phyloP scores from a whole-genome alignment of 306 rosid species.

The Cucumis melo region DNA sequence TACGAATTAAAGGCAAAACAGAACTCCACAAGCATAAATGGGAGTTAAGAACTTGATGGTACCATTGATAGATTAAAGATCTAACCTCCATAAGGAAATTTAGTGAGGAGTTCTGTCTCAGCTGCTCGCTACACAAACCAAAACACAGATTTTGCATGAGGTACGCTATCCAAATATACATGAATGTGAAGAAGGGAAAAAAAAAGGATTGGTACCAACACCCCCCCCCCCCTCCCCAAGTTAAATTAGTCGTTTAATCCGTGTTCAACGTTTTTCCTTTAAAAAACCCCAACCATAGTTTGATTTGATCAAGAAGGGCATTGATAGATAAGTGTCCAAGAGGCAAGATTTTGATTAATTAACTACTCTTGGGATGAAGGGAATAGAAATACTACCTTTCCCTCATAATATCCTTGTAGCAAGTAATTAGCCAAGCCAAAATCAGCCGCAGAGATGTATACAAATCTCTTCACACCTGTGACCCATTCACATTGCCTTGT shows the following conservation, averaged over 20 bases:
- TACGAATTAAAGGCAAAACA: neutral
- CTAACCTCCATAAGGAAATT: conserved; percentile 75
- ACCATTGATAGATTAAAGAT: neutral
- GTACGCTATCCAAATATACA: neutral
- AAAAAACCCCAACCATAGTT: neutral
- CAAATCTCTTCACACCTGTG: conserved; percentile 87
- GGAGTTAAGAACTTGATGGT: neutral
- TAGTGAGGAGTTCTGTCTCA: conserved; percentile 64
- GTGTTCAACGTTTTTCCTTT: neutral
- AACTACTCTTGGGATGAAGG: neutral
- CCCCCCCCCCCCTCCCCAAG: neutral
- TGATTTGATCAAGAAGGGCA: neutral
- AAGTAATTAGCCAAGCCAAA: conserved; percentile 71
- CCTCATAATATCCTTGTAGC: conserved; percentile 76
- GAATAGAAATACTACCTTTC: conserved; percentile 50
- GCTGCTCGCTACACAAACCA: conserved; percentile 68
- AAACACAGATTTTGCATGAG: conserved; percentile 11
- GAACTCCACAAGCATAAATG: neutral
- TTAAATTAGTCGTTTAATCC: neutral
- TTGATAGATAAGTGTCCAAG: neutral
- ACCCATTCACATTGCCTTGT: neutral
- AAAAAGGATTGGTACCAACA: neutral
- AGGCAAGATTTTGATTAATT: neutral
- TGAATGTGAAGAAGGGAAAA: neutral
- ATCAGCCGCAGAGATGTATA: conserved; percentile 91